Conservation (phyloP, 2,329 filamentous ascomycete species). For the Thielaviopsis musarum region DNA sequence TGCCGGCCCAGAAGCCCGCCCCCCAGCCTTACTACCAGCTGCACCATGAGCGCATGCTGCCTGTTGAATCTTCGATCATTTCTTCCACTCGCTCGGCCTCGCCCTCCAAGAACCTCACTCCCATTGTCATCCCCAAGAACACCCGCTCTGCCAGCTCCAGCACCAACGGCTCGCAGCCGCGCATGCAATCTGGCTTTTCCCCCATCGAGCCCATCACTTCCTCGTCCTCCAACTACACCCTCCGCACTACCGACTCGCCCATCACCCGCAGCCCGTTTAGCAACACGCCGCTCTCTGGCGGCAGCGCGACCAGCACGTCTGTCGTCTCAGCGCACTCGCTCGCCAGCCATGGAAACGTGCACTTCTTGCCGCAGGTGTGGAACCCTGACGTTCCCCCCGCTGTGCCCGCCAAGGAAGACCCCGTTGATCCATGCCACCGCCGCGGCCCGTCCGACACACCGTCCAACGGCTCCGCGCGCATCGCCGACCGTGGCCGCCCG, state of each 20-base stretch:
- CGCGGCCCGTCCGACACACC: conserved; percentile 36
- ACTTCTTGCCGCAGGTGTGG: neutral
- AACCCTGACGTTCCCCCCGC: neutral
- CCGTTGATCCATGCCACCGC: conserved; percentile 22
- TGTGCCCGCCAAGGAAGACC: conserved; percentile 2
- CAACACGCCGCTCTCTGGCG: neutral
- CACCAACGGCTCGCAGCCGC: neutral
- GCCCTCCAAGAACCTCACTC: conserved; percentile 4
- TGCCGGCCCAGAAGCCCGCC: neutral
- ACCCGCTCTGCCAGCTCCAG: conserved; percentile 4
- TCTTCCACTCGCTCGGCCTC: neutral
- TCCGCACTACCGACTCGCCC: conserved; percentile 3
- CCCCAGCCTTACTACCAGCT: neutral
- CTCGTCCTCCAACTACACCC: neutral
- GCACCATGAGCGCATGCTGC: neutral
- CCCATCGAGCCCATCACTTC: neutral
- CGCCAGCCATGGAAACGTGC: neutral
- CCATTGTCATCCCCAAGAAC: conserved; percentile 8
- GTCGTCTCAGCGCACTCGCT: neutral
- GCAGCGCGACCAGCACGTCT: neutral
- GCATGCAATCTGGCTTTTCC: neutral
- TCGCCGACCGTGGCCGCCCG: conserved; percentile 45
- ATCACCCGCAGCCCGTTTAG: neutral
- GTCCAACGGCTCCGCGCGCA: conserved; percentile 17
- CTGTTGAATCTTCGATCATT: neutral